These are phyloP conservation scores for Fusarium sp. DNA, from an alignment of 2,329 filamentous ascomycete genomes.

Conservation along the genomic window DNA sequence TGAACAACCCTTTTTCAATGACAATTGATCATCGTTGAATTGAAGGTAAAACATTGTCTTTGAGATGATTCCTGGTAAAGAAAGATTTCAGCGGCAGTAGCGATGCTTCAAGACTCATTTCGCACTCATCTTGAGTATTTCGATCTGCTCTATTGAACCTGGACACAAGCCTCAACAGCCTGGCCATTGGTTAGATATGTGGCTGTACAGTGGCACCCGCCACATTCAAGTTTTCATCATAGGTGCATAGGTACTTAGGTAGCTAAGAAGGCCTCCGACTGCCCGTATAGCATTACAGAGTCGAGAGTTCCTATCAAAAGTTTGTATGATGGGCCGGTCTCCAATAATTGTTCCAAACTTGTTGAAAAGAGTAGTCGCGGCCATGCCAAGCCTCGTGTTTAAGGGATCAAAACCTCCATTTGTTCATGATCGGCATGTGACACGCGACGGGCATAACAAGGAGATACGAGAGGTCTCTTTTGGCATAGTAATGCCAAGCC, in stretches of 20 bases:
- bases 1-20: slow-evolving; percentile 32
- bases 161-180: neutral
- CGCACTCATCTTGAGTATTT: neutral
- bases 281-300: neutral
- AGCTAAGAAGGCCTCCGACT: slow-evolving; percentile 13
- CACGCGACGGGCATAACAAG: slow-evolving; percentile 15
- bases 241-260: neutral
- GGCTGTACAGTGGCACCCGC: slow-evolving; percentile 3
- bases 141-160: neutral
- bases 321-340: neutral
- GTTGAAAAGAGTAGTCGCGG: slow-evolving; percentile 6
- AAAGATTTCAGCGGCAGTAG: too few relatives aligned
- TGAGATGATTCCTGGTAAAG: neutral
- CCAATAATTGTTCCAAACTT: neutral
- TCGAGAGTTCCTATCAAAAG: neutral
- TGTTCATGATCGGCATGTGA: slow-evolving; percentile 25
- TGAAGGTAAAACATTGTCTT: neutral
- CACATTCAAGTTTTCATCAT: neutral
- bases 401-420: slow-evolving; percentile 4
- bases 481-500: neutral
- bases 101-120: neutral
- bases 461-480: neutral
- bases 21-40: neutral
- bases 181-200: neutral
- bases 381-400: slow-evolving; percentile 17